phyloP scores from a whole-genome alignment of 2,329 filamentous ascomycete genomes.

The Bimuria novae-zelandiae region DNA sequence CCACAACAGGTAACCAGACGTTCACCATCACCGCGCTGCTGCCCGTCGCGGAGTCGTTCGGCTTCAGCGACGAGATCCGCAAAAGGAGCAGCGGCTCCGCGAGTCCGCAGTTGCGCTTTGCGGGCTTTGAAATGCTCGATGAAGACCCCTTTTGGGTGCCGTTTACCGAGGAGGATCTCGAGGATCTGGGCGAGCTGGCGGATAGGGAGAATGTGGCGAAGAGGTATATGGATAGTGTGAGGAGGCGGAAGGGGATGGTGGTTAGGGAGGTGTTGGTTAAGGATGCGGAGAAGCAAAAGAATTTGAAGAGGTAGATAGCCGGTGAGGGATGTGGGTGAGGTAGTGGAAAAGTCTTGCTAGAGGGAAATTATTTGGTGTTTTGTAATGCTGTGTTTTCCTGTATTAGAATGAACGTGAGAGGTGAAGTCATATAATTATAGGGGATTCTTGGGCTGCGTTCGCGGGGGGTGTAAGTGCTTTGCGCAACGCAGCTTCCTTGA shows the following conservation, averaged over 20 bases:
- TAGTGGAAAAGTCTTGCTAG: background rate
- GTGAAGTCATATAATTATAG: too few relatives aligned
- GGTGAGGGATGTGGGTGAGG: background rate
- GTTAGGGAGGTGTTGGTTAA: slow-evolving; percentile 73
- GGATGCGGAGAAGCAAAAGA: slow-evolving; percentile 92
- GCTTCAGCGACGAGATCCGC: slow-evolving; percentile 94
- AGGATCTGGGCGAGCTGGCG: slow-evolving; percentile 91
- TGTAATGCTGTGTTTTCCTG: too few relatives aligned
- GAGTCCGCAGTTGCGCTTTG: slow-evolving; percentile 89
- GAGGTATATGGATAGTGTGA: slow-evolving; percentile 89
- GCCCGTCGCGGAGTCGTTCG: slow-evolving; percentile 93
- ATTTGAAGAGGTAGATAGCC: slow-evolving; percentile 60
- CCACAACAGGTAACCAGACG: slow-evolving; percentile 89
- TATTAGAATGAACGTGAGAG: too few relatives aligned
- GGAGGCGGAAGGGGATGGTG: slow-evolving; percentile 83
- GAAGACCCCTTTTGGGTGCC: slow-evolving; percentile 98
- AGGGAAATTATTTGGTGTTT: too few relatives aligned
- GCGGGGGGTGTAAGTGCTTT: too few relatives aligned
- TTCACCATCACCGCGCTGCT: slow-evolving; percentile 90
- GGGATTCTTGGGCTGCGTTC: too few relatives aligned
- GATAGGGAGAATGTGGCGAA: slow-evolving; percentile 96
- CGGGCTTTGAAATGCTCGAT: slow-evolving; percentile 89
- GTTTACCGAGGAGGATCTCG: slow-evolving; percentile 92
- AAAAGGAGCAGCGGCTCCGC: slow-evolving; percentile 91
- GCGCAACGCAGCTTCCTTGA: too few relatives aligned